Evolutionary conservation across 495 filamentous ascomycete genomes (phyloP), one percentile per base, ranked within the genome.

Genomic region (Melanomma pulvis-pyrius): DNA sequence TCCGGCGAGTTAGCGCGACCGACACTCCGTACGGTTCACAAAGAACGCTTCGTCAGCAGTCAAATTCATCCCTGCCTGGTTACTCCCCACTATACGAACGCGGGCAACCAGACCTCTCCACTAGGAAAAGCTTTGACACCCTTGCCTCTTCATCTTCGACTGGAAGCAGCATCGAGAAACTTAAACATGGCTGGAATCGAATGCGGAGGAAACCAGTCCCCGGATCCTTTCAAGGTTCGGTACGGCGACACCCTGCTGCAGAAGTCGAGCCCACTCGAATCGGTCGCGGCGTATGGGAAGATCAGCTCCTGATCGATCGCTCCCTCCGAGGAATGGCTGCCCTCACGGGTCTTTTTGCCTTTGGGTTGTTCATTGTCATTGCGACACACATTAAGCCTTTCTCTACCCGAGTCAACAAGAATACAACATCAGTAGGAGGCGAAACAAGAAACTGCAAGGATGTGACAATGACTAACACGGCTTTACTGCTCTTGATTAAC

Each of bases 221-320:
- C n/a, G 19, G 62, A 25, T 50, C 28, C 29, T 30, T 59, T 5
- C 55, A 36, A 15, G 39, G 56, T 12, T 65, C 49, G 2, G 53
- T 61, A 25, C 29, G 44, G 19, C 52, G 44, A 46, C 54, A 65
- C 15, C 52, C 52, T 1, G 61, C 50, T 8, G 50, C 57, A 44
- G 67, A 70, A 7, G 65, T 64, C 22, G 36, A 70, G 21, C 62
- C 47, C 15, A 64, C 59, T 15, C 63, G 68, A 13, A 63, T 71
- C 1, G 63, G 68, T 32, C 63, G 57, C 30, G 63, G 68, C n/a
- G 48, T 61, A 30, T 66, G 68, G 68, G 59, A 71, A 29, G 68
- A 71, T 32, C 68, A 71, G 28, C 41, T 66, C 11, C 54, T 71
- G 8, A 52, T 62, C 1, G 68, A 71, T 48, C 68, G 63, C 5